Base-by-base conservation (phyloP, 2,329 filamentous ascomycete species). In the Ceratocystis destructans region DNA sequence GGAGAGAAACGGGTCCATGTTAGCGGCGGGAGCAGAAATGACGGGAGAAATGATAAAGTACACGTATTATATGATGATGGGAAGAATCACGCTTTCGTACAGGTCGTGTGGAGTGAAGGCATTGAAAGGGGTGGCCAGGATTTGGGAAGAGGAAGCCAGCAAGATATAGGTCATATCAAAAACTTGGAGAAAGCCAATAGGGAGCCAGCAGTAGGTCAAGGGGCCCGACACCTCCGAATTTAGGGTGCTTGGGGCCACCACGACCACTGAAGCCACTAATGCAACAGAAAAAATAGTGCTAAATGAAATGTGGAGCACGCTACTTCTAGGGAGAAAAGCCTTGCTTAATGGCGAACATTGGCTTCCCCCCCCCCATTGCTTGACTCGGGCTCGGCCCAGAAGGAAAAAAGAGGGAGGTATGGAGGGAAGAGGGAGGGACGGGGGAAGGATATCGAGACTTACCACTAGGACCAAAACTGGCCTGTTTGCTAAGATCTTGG, bases 1-100 rank as follows among this genome's bases (percentile, higher is more conserved):
- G 33, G 41, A 22, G 41, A 48, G 28, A 50, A 61, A 61, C 7
- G 55, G 15, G 4, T 65, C 48, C 37, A 65, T 65, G 64, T 65
- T 65, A 65, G 64, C 25, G n/a, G 28, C 2, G 6, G 8, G 41
- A 37, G 6, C 20, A 31, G 6, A 65, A 53, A 28, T 25, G 10
- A 12, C 2, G n/a, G 10, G 46, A 20, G 17, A 48, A 5, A 48
- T 22, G 7, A 10, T 6, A 2, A 62, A 17, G 6, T 12, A 22
- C 22, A 31, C 3, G 0, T 31, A 17, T 33, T n/a, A 10, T 8
- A 17, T 33, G 33, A 10, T 8, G 53, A 59, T 33, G 12, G 31
- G 7, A 37, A 25, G 31, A 7, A 15, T 5, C 22, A 31, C 28
- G 53, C 22, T 12, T 41, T 41, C 37, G 3, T 41, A 10, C 10